Conservation (phyloP, 139 green algal genomes). For the Chlorella ohadii region DNA sequence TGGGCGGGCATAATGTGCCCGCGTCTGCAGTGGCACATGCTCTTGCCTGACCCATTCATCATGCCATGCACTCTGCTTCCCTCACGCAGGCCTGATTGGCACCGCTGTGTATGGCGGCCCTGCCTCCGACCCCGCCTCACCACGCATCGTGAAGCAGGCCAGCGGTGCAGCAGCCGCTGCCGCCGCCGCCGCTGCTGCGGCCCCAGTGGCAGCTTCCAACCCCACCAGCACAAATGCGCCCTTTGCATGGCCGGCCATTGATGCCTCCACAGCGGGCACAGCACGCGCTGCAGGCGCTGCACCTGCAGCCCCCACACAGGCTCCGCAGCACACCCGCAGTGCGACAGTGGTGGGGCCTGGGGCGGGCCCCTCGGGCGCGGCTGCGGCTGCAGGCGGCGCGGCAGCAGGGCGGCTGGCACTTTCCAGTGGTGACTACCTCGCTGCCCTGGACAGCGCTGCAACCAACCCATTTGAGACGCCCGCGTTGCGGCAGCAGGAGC, state of each 20-base stretch:
- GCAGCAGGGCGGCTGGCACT: not conserved
- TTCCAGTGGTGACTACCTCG: conserved; percentile 16
- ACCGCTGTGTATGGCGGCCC: not conserved
- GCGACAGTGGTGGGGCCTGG: conserved; percentile 5
- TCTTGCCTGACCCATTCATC: not conserved
- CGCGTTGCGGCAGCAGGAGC: conserved; percentile 27
- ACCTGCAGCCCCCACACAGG: not conserved
- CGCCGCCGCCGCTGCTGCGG: not conserved
- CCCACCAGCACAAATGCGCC: not conserved
- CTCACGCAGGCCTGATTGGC: conserved; percentile 13
- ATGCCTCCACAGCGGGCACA: not conserved
- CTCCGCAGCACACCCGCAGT: not conserved
- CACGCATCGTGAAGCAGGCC: not conserved
- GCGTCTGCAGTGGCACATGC: not conserved
- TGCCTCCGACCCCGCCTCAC: conserved; percentile 11
- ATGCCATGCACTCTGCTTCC: not conserved
- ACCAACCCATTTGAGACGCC: conserved; percentile 35
- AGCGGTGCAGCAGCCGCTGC: not conserved
- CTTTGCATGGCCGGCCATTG: not conserved
- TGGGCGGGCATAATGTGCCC: too few species aligned
- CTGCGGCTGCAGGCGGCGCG: not conserved
- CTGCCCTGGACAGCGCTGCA: conserved; percentile 22
- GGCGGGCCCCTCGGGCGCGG: not conserved
- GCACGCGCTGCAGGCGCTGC: not conserved
- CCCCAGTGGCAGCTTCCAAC: not conserved